Conservation (phyloP, 164 flowering plant genomes). For the Saururus chinensis region DNA sequence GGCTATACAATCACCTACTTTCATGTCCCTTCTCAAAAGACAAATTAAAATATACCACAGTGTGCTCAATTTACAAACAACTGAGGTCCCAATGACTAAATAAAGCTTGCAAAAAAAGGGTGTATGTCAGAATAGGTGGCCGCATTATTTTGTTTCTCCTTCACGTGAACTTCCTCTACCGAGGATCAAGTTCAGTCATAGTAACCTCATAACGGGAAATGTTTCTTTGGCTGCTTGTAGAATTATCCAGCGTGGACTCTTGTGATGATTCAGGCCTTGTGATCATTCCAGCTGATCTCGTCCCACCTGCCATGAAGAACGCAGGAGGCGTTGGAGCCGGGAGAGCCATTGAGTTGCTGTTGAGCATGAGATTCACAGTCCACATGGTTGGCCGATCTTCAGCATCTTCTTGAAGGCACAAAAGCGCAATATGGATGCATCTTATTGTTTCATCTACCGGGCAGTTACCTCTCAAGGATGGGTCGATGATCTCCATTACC, state of each 20-base stretch:
- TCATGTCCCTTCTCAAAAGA: too few relatives aligned
- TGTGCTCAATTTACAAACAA: too few relatives aligned
- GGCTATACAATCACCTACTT: too few relatives aligned
- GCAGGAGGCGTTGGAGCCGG: slow-evolving; percentile 21
- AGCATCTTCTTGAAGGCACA: slow-evolving; percentile 10
- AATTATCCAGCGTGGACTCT: background rate
- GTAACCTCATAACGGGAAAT: background rate
- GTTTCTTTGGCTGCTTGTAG: background rate
- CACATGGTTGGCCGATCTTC: slow-evolving; percentile 3
- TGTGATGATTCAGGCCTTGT: background rate
- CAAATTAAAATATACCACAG: too few relatives aligned
- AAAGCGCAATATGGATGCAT: slow-evolving; percentile 2
- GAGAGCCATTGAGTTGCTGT: slow-evolving; percentile 18
- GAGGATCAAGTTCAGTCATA: background rate
- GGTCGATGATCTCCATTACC: slow-evolving; percentile 1
- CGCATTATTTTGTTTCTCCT: too few relatives aligned
- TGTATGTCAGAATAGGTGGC: too few relatives aligned
- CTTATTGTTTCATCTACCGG: background rate
- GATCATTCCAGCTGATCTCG: background rate
- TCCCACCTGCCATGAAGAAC: background rate
- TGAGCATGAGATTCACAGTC: slow-evolving; percentile 1
- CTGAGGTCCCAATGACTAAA: too few relatives aligned
- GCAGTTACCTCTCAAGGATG: background rate
- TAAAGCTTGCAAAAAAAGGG: too few relatives aligned
- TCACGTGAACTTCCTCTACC: too few relatives aligned